These are phyloP conservation scores for Santalum album DNA, from an alignment of 164 flowering plant species.

Conservation along the genomic window DNA sequence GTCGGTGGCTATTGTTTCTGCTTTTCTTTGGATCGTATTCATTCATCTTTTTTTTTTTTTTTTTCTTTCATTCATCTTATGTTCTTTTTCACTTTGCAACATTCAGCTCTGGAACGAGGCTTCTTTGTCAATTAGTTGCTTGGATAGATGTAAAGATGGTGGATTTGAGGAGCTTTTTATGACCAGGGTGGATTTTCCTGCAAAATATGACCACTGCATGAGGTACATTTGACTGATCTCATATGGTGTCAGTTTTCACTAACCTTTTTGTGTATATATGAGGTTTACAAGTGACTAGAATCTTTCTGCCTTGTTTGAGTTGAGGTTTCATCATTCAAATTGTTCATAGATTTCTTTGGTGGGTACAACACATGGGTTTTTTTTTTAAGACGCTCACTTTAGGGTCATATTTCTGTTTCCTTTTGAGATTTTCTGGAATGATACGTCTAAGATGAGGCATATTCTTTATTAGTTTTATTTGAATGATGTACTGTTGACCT, in stretches of 20 bases:
- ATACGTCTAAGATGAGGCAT: too few species aligned
- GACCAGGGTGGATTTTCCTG: slow-evolving; percentile 66
- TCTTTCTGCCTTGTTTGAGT: not conserved
- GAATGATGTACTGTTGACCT: too few species aligned
- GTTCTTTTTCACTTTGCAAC: slow-evolving; percentile 3
- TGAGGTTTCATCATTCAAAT: too few species aligned
- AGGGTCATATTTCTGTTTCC: too few species aligned
- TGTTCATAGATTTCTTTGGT: too few species aligned
- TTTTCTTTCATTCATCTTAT: not conserved
- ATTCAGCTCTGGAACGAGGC: slow-evolving; percentile 77
- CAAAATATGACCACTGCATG: slow-evolving; percentile 71
- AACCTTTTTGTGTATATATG: too few species aligned
- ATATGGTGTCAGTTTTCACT: not conserved
- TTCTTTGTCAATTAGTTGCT: slow-evolving; percentile 49
- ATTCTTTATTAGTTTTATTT: too few species aligned
- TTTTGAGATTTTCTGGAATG: too few species aligned
- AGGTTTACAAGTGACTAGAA: too few species aligned
- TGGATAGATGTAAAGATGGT: slow-evolving; percentile 48
- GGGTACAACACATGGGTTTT: not conserved
- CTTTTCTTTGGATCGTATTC: not conserved
- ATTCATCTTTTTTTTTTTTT: not conserved
- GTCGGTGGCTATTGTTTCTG: not conserved
- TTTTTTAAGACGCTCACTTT: too few species aligned
- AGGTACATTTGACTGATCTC: slow-evolving; percentile 32
- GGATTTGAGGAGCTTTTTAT: slow-evolving; percentile 77